Base-by-base conservation (phyloP, 2,329 filamentous ascomycete species). In the Fusarium palustre region DNA sequence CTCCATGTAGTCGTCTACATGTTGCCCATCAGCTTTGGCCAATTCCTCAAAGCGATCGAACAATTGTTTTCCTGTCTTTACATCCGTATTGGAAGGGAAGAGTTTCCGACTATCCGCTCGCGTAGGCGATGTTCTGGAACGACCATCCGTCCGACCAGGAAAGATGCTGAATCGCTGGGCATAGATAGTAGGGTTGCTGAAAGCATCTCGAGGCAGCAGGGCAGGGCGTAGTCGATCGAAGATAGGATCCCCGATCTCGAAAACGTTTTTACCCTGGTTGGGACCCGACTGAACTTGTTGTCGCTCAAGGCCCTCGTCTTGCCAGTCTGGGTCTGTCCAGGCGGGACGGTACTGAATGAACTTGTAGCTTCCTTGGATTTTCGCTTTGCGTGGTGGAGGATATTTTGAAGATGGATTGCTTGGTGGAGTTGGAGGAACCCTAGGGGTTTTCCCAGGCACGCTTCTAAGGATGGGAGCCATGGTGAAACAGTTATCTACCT, bases 111-210 rank as follows among this genome's bases (percentile, higher is more conserved):
- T 68, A 18, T 67, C 52, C 12, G 71, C 58, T 52, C 75, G 64
- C 22, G 75, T 76, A 7, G 76, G 77, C 4, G 77, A 76, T 12
- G 75, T 70, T 28, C 74, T 65, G 16, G 77, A 79, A n/a, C 77
- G 72, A 1, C 76, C 77, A 47, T 77, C 76, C 6, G 49, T 62
- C 3, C 74, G 68, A 3, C 66, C 74, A 1, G 74, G 75, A 38
- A 74, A 76, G 7, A 78, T 67, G 18, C 77, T 74, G 36, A 75
- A 79, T 38, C 77, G 66, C 18, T 70, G 34, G 3, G 77, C 76
- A 31, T 75, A 72, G 11, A 65, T 57, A 11, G 76, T 76, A 7
- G 76, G 76, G 18, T 71, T 65, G 31, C 60, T 57, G 43, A 58
- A 50, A 13, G 50, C 56, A 20, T 79, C 76, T 22, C 53, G 47